phyloP scores from a whole-genome alignment of 768 basidiomycete species.

The Termitomyces bulborhizus region DNA sequence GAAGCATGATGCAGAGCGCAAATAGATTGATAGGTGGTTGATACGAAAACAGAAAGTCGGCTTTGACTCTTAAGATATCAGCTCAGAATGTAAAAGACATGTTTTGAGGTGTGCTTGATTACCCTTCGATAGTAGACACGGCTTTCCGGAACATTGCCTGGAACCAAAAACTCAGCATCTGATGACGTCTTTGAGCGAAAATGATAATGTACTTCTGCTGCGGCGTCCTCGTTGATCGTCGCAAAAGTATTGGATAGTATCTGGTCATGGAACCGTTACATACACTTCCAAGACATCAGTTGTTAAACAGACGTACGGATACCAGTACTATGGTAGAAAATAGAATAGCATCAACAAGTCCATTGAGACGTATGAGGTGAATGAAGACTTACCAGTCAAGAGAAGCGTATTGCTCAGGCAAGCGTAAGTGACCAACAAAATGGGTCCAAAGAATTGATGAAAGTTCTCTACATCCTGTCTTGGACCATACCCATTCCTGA shows the following conservation, averaged over 20 bases:
- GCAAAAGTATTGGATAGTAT: constrained; percentile 96
- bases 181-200: too few species aligned
- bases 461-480: constrained; percentile 46
- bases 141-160: constrained; percentile 95
- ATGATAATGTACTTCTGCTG: constrained; percentile 60
- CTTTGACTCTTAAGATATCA: constrained; percentile 57
- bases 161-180: constrained; percentile 1
- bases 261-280: constrained; percentile 27
- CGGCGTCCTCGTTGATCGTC: constrained; percentile 88
- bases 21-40: constrained; percentile 90
- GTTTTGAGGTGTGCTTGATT: constrained; percentile 1
- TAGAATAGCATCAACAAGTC: constrained; percentile 3
- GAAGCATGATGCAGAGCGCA: constrained; percentile 83
- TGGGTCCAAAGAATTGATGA: constrained; percentile 83
- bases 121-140: constrained; percentile 93
- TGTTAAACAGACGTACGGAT: constrained; percentile 43
- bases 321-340: constrained; percentile 50
- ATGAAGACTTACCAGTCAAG: constrained; percentile 56
- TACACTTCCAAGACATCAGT: too few species aligned
- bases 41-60: constrained; percentile 90
- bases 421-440: constrained; percentile 88
- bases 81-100: too few species aligned
- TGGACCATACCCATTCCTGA: neutral
- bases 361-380: neutral
- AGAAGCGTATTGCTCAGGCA: constrained; percentile 90